Percentiles rank a stretch among this genome's conserved stretches.
phyloP scores from a whole-genome alignment of 352 stramenopile species.

The Pythium catenulatum region DNA sequence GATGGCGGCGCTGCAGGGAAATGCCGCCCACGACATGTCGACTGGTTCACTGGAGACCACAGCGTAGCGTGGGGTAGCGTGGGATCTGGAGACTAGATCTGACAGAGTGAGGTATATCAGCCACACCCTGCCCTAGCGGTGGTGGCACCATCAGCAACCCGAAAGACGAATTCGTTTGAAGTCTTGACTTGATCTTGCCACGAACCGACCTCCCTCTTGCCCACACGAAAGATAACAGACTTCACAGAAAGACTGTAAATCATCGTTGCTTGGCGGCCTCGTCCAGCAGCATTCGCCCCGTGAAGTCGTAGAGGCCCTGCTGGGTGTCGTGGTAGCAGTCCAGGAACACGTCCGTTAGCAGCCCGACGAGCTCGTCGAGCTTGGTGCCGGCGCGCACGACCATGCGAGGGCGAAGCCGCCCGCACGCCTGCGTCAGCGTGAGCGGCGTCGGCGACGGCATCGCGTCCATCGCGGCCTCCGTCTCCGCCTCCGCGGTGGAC shows the following conservation, averaged over 20 bases:
- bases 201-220: neutral
- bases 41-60: too few relatives aligned
- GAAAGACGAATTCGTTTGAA: too few relatives aligned
- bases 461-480: too few relatives aligned
- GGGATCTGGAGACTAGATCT: too few relatives aligned
- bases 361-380: conserved; percentile 22
- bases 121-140: too few relatives aligned
- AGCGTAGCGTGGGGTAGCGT: too few relatives aligned
- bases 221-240: too few relatives aligned
- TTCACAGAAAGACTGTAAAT: too few relatives aligned
- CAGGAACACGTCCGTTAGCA: conserved; percentile 31
- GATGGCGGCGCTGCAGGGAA: too few relatives aligned
- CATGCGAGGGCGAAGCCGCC: neutral
- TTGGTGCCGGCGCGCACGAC: neutral
- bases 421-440: conserved; percentile 15
- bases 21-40: too few relatives aligned
- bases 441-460: neutral
- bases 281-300: conserved; percentile 6
- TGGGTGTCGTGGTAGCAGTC: conserved; percentile 37
- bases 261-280: neutral
- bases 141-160: too few relatives aligned
- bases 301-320: conserved; percentile 24
- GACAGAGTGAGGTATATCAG: too few relatives aligned
- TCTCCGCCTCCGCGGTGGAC: neutral
- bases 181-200: neutral